Conservation (phyloP, 306 rosid species). For the Malus fusca region DNA sequence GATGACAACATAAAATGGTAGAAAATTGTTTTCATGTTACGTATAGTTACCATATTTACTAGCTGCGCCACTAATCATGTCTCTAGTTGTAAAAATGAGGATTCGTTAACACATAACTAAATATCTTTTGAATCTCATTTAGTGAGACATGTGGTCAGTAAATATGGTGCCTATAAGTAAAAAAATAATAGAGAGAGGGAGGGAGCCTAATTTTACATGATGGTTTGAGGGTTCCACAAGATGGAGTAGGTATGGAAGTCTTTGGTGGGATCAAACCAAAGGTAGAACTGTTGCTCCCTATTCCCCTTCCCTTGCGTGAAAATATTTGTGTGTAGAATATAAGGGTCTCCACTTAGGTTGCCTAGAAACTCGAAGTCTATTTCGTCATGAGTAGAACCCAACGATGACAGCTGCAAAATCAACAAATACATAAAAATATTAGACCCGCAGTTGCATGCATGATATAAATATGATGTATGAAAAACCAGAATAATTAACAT, state of each 20-base stretch:
- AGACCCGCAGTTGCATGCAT: neutral
- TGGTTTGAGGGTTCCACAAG: constrained; percentile 59
- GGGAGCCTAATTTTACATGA: constrained; percentile 29
- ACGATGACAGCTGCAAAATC: constrained; percentile 38
- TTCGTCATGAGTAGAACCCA: constrained; percentile 50
- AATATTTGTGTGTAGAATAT: constrained; percentile 53
- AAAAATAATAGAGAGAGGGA: neutral
- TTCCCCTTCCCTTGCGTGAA: constrained; percentile 50
- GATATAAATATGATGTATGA: neutral
- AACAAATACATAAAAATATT: neutral
- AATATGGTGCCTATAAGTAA: neutral
- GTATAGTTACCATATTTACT: neutral
- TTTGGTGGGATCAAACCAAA: constrained; percentile 70
- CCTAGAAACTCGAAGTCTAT: constrained; percentile 67
- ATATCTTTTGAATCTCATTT: neutral
- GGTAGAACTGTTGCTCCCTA: constrained; percentile 53
- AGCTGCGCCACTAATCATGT: neutral
- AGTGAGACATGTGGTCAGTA: neutral
- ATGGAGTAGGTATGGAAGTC: constrained; percentile 66
- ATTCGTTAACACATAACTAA: neutral
- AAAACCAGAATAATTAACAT: neutral
- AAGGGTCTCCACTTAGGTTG: constrained; percentile 59
- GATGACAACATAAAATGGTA: neutral
- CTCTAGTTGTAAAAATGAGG: neutral
- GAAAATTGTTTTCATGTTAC: neutral